Evolutionary conservation across 305 asterid genomes (phyloP).

Genomic region (Fraxinus albicans): DNA sequence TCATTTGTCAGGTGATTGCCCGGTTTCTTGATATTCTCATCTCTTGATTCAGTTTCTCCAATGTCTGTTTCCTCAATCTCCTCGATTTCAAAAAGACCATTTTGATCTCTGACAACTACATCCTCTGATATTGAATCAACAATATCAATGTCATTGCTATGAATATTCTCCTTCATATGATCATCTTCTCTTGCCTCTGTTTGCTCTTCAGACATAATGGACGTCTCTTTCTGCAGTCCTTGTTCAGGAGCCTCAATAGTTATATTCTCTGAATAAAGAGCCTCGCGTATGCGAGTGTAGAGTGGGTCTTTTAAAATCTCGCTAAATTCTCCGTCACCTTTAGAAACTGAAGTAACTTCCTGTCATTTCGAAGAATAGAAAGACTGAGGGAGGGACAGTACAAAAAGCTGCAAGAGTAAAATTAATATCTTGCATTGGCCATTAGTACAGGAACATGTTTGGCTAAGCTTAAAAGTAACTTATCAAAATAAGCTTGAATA

Average conservation of each 20-base stretch:
- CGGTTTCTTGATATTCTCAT: conserved; percentile 7
- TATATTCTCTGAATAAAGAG: conserved; percentile 43
- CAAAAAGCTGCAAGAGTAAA: not conserved
- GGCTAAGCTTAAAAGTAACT: not conserved
- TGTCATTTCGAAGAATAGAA: conserved; percentile 23
- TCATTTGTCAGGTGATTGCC: conserved; percentile 18
- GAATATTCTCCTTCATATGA: conserved; percentile 15
- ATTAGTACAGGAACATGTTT: not conserved
- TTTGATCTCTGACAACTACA: conserved; percentile 14
- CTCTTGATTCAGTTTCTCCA: conserved; percentile 19
- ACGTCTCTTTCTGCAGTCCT: conserved; percentile 19
- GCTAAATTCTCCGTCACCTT: conserved; percentile 51
- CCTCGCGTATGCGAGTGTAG: conserved; percentile 52
- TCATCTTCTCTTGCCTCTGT: conserved; percentile 19
- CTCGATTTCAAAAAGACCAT: conserved; percentile 41
- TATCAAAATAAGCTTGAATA: not conserved
- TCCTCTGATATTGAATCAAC: conserved; percentile 21
- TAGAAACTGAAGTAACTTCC: conserved; percentile 73
- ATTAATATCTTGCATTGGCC: not conserved
- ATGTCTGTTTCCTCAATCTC: conserved; percentile 45
- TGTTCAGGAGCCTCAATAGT: conserved; percentile 21
- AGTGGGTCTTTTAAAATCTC: conserved; percentile 58
- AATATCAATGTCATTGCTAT: not conserved
- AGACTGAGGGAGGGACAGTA: not conserved
- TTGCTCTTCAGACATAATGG: conserved; percentile 30